Evolutionary conservation across 1,139 yeast species (phyloP).

Genomic region (Diutina scorzettiae): DNA sequence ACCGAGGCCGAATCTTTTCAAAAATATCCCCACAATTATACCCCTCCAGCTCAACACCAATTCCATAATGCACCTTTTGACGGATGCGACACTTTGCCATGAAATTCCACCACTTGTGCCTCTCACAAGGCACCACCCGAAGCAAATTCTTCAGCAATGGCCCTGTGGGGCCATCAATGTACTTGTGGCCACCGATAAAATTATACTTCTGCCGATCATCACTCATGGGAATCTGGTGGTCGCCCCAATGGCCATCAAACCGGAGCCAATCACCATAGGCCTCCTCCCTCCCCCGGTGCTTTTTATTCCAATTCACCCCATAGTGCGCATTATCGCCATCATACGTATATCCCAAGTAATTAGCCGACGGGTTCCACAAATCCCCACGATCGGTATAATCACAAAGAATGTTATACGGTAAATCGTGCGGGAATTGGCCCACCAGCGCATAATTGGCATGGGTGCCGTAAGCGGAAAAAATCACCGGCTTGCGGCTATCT

Average conservation of each 20-base stretch:
- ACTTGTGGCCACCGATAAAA: slow-evolving; percentile 77
- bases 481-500: slow-evolving; percentile 46
- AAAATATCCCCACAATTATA: slow-evolving; percentile 53
- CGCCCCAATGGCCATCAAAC: slow-evolving; percentile 89
- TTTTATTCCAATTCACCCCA: slow-evolving; percentile 31
- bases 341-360: slow-evolving; percentile 69
- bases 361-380: slow-evolving; percentile 83
- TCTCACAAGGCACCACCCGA: slow-evolving; percentile 64
- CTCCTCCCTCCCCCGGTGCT: slow-evolving; percentile 43
- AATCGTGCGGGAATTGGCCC: slow-evolving; percentile 92
- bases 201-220: slow-evolving; percentile 76
- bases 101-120: slow-evolving; percentile 64
- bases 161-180: slow-evolving; percentile 87
- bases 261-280: slow-evolving; percentile 68
- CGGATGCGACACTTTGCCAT: slow-evolving; percentile 73
- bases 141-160: slow-evolving; percentile 70
- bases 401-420: slow-evolving; percentile 79
- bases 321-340: slow-evolving; percentile 42
- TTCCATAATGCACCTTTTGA: slow-evolving; percentile 64
- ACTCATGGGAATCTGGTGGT: slow-evolving; percentile 46
- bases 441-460: slow-evolving; percentile 96
- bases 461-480: slow-evolving; percentile 89
- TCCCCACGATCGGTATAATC: slow-evolving; percentile 95
- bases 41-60: slow-evolving; percentile 82
- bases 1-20: slow-evolving; percentile 35